These are phyloP conservation scores for Barnettozyma sp. DNA, from an alignment of 805 yeast species.

Conservation along the genomic window DNA sequence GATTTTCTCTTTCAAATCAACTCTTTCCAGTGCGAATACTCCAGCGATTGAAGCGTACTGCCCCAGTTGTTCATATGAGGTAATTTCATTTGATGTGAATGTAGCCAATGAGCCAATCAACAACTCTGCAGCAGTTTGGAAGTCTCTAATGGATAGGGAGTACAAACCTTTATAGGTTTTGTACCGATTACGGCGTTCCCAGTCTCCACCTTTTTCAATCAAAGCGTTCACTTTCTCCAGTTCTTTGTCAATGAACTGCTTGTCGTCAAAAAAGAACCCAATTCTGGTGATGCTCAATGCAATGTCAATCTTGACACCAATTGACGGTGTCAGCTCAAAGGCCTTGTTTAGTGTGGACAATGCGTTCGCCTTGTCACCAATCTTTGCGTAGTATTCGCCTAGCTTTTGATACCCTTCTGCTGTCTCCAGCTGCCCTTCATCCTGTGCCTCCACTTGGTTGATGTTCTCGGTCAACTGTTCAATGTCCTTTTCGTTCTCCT, in stretches of 20 bases:
- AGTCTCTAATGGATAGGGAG: conserved; percentile 76
- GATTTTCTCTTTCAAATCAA: conserved; percentile 73
- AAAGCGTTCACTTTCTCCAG: conserved; percentile 65
- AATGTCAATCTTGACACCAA: conserved; percentile 88
- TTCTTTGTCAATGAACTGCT: conserved; percentile 57
- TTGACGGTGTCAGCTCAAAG: conserved; percentile 69
- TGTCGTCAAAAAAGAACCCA: conserved; percentile 86
- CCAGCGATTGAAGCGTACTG: conserved; percentile 87
- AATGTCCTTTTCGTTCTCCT: conserved; percentile 50
- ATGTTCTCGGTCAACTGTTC: conserved; percentile 38
- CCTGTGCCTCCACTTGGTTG: conserved; percentile 43
- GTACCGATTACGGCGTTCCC: conserved; percentile 96
- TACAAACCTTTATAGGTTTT: conserved; percentile 89
- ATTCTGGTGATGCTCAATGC: conserved; percentile 74
- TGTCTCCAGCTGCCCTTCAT: conserved; percentile 82
- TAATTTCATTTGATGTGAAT: conserved; percentile 85
- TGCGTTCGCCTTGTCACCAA: conserved; percentile 77
- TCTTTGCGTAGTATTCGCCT: conserved; percentile 81
- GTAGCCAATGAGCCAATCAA: conserved; percentile 91
- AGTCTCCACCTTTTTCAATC: conserved; percentile 96
- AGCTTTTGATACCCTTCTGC: conserved; percentile 70
- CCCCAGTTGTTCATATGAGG: conserved; percentile 85
- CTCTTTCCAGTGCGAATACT: conserved; percentile 72
- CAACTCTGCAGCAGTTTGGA: conserved; percentile 75
- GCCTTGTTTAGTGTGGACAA: conserved; percentile 62